Base-by-base conservation (phyloP, 371 early-diverging fungal species). In the Umbelopsis sp. region DNA sequence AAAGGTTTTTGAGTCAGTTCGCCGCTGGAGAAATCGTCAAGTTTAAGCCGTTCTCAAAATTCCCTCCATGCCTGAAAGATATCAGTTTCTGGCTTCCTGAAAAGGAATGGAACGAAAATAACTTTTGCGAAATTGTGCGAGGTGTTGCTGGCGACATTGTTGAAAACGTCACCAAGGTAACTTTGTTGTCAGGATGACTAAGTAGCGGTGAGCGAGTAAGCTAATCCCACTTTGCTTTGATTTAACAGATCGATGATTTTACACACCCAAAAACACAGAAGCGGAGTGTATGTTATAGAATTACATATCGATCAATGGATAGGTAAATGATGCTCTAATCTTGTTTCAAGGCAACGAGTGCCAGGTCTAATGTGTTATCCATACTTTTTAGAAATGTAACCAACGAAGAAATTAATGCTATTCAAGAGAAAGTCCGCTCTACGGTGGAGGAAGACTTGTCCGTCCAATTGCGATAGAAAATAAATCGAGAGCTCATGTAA, bases 91-190 rank as follows among this genome's bases (percentile, higher is more conserved):
- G 97, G 97, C 65, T 91, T 1, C 87, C 91, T 11, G 65, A 75
- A 32, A 71, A 45, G 37, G 72, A 74, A 48, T 94, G 95, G 83
- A 93, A 96, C 67, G 96, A 94, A 62, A 99, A 98, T 80, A 93
- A 95, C 74, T 88, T 98, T 77, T 93, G 90, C 76, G 98, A 98
- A 70, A 70, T 97, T 48, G 93, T 98, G 9, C 88, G 99, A 51
- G 95, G 95, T 67, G 88, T 90, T 29, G 98, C 96, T 7, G 95
- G 95, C 48, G 99, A 98, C 74, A 78, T 96, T 68, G 97, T 92
- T 0, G 97, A 99, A 79, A 89, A 89, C 65, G 98, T 97, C 20
- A 80, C 86, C 50, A 75, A 96, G 88, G 91, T 93, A 79, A 76
- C 74, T 70, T 10, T 52, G 62, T 16, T 10, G 52, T 24, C 44